Base-by-base conservation (phyloP, 23 red algal species). In the Gracilaria gracilis region DNA sequence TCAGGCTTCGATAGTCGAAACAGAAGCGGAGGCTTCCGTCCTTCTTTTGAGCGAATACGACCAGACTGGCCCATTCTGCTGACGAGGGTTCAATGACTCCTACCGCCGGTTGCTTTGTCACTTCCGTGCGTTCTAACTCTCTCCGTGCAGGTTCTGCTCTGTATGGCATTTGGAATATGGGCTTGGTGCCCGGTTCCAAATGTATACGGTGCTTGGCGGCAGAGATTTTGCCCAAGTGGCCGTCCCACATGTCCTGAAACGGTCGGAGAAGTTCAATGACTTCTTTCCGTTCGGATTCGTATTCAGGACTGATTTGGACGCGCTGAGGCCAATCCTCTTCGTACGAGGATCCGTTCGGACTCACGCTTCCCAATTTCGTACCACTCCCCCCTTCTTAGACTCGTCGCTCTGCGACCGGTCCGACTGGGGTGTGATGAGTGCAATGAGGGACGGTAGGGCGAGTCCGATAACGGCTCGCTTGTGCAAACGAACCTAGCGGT, bases 21-120 rank as follows among this genome's bases (percentile, higher is more conserved):
- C 79, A 82, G 79, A 82, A 82, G 36, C 79, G 79, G 2, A 57
- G 46, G 11, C 46, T 57, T 7, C 79, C 79, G 79, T 82, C 42
- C 46, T 48, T 53, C 46, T 64, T 82, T 19, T 9, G 8, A 17
- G 55, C 8, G 16, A 82, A 58, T 11, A 82, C 79, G 13, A 82
- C 79, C 3, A 40, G 79, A 23, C 46, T 57, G 32, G 79, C 79
- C 79, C 79, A 82, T 19, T 82, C 79, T 51, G 48, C 17, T 5
- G 34, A 24, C 42, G 79, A 58, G 31, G 42, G 79, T 33, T 82
- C 42, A 11, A 61, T 82, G 21, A 82, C 79, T 6, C 55, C 42
- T 46, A 11, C 19, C 28, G 2, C 21, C 21, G 59, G 79, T 40
- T 57, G 46, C 20, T 53, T 3, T 5, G 17, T 25, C 4, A 82